Evolutionary conservation across 306 rosid species (phyloP), one percentile per base, ranked within the genome.

Genomic region (Quercus cerris): DNA sequence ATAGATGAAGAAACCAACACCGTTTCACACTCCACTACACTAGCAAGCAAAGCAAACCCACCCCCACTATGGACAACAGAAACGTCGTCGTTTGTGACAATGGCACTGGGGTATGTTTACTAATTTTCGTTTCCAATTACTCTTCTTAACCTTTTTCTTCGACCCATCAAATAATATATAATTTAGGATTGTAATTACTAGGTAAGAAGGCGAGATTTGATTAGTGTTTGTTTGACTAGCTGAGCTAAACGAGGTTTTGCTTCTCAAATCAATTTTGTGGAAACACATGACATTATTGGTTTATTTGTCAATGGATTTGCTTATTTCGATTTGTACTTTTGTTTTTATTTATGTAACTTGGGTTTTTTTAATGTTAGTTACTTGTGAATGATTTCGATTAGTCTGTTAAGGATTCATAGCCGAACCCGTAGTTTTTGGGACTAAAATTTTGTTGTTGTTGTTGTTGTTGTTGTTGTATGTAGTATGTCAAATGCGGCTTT

Each of bases 401-500:
- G 17, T 49, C 54, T 49, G 54, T 49, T 49, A 17, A 49, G 54
- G 15, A 49, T 49, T 3, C 25, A 63, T 35, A 63, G 20, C 22
- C 55, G 14, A 17, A 8, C 49, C 64, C 33, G 18, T 31, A 51
- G 38, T 25, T 52, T 52, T 0, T 20, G 66, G 30, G n/a, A 62
- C 35, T 55, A 70, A 27, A 25, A 6, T 69, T 63, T 28, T 75
- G 49, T 70, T 14, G 70, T 35, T 63, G 23, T 22, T 22, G 22
- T 22, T 22, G 22, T 28, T 75, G 49, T 70, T 14, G 70, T 38
- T 64, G 23, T 66, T 73, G 51, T 78, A 63, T 81, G 89, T 90
- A 95, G 99, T 95, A 95, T 64, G 98, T 95, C 57, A 95, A 95
- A 85, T 95, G 99, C 79, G 99, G 99, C 52, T 95, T 95, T 75